Evolutionary conservation across 768 basidiomycete species (phyloP), one percentile per base, ranked within the genome.

Genomic region (Boletus sp.): DNA sequence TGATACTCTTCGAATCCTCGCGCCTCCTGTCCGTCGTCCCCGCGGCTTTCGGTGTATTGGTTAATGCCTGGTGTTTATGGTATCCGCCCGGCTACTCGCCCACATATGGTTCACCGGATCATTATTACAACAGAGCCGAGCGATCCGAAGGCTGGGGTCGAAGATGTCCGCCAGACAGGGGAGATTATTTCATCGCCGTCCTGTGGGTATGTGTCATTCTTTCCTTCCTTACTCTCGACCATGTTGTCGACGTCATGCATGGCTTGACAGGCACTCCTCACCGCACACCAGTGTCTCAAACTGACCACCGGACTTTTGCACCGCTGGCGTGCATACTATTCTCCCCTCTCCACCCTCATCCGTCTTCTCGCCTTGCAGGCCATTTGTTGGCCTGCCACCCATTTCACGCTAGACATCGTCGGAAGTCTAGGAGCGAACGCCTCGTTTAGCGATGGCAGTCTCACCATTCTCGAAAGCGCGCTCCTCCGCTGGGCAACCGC

Each of bases 341-440:
- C 91, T 0, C 87, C 92, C 0, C 77, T 92, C 29, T 83, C 95
- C 5, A 92, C 94, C 2, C 83, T 98, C 59, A 90, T 97, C 65
- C 89, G 96, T 15, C 85, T 98, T 5, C 80, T 98, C 54, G 95
- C 92, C 0, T 78, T 98, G 0, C 96, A 98, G 69, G 91, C 92
- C 17, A 94, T 98, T 57, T 98, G 95, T 74, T 98, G 94, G 94
- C 92, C 93, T 2, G 87, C 92, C 4, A 97, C 94, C 5, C 90
- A 92, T 62, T 72, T 92, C 39, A 95, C 92, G 1, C 83, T 96
- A 33, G 81, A 78, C 52, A 74, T 94, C 49, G 78, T 98, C 45
- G 85, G 87, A 32, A 63, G 58, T 20, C 56, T 72, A 2, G 71
- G 72, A 6, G 24, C 67, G 0, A 63, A 70, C 36, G 8, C 50